These are phyloP conservation scores for Vanrija sp. DNA, from an alignment of 1,284 basidiomycete genomes.

Conservation along the genomic window DNA sequence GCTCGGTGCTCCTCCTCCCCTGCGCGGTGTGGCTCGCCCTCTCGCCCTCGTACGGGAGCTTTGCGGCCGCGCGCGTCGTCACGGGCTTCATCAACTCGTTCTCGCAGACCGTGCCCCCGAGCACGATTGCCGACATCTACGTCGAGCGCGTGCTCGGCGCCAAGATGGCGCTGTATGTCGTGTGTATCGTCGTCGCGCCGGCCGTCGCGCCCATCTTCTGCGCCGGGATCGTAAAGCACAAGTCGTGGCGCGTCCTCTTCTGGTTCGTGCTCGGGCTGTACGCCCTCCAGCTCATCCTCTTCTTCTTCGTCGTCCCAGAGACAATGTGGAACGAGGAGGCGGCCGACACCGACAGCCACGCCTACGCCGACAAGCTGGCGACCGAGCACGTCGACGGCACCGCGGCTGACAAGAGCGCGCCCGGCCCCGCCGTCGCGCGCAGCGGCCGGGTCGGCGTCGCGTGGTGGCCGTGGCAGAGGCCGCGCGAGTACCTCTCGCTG, in stretches of 20 bases:
- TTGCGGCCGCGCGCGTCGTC: slow-evolving; percentile 26
- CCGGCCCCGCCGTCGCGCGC: neutral
- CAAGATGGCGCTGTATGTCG: slow-evolving; percentile 37
- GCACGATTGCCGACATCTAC: slow-evolving; percentile 33
- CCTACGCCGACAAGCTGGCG: neutral
- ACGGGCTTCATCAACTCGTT: slow-evolving; percentile 24
- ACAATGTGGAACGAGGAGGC: slow-evolving; percentile 36
- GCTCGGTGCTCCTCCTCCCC: slow-evolving; percentile 42
- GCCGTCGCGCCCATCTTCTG: slow-evolving; percentile 42
- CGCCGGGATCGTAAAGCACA: slow-evolving; percentile 31
- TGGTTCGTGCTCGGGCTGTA: slow-evolving; percentile 40
- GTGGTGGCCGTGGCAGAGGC: slow-evolving; percentile 43
- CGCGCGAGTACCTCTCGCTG: slow-evolving; percentile 30
- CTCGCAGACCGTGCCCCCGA: slow-evolving; percentile 31
- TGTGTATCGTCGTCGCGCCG: slow-evolving; percentile 32
- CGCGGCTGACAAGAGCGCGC: neutral
- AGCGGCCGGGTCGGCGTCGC: slow-evolving; percentile 21
- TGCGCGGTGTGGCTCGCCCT: slow-evolving; percentile 41
- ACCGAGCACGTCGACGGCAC: neutral
- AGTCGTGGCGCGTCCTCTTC: slow-evolving; percentile 34
- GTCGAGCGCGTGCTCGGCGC: slow-evolving; percentile 37
- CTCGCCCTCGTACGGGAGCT: slow-evolving; percentile 22
- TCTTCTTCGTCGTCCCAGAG: slow-evolving; percentile 41
- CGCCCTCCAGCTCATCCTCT: slow-evolving; percentile 6
- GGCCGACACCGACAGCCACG: neutral